Conservation (phyloP, 129 eudicot species). For the Oenanthe sinensis region DNA sequence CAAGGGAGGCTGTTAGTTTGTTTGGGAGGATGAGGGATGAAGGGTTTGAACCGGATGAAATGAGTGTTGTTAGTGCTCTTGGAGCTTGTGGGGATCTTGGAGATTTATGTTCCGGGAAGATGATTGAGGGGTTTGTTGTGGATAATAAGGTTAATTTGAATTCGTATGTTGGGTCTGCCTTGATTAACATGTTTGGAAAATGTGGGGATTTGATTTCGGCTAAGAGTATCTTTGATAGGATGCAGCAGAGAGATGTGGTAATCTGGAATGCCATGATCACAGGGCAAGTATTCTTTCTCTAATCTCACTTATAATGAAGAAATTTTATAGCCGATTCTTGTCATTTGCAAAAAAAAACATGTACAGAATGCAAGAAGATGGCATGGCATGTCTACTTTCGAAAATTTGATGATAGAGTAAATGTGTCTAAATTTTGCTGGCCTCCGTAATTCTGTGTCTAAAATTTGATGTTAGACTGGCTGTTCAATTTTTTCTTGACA, state of each 20-base stretch:
- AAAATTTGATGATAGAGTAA: neutral
- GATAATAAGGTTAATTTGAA: slow-evolving; percentile 36
- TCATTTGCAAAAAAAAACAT: neutral
- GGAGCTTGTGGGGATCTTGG: slow-evolving; percentile 80
- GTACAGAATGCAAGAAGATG: neutral
- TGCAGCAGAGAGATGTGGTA: slow-evolving; percentile 42
- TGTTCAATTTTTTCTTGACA: neutral
- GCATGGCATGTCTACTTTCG: neutral
- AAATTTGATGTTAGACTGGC: neutral
- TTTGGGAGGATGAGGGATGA: slow-evolving; percentile 52
- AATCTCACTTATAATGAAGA: neutral
- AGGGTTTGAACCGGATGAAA: slow-evolving; percentile 54
- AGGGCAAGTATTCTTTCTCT: slow-evolving; percentile 35
- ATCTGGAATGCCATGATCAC: slow-evolving; percentile 83
- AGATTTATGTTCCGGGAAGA: slow-evolving; percentile 48
- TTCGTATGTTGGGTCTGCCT: slow-evolving; percentile 54
- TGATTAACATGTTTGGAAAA: slow-evolving; percentile 75
- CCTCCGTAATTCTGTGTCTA: neutral
- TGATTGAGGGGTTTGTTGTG: slow-evolving; percentile 48
- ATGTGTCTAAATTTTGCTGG: neutral
- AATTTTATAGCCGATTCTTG: neutral
- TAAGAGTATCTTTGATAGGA: slow-evolving; percentile 44
- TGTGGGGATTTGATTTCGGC: slow-evolving; percentile 74
- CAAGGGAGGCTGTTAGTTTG: slow-evolving; percentile 48
- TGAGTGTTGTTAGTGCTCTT: slow-evolving; percentile 69